Conservation (phyloP, 768 basidiomycete genomes). For the Boletellus ananiceps region DNA sequence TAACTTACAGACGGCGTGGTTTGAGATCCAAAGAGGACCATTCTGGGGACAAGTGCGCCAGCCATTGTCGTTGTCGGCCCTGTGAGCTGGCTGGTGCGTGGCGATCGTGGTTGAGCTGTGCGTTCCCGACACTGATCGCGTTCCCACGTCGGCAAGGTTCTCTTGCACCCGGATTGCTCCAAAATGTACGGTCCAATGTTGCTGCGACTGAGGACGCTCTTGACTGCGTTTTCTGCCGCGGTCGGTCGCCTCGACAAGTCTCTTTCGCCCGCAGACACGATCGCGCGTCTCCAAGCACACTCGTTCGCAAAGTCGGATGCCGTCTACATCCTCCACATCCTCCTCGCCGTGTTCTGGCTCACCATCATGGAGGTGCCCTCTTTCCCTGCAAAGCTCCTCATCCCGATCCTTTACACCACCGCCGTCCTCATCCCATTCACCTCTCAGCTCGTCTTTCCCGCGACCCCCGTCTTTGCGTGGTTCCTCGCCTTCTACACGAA, state of each 20-base stretch:
- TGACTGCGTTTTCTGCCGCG: conserved; percentile 53
- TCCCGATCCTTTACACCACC: conserved; percentile 65
- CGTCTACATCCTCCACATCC: conserved; percentile 60
- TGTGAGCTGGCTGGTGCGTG: background rate
- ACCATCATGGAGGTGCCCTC: conserved; percentile 63
- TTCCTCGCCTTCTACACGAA: conserved; percentile 84
- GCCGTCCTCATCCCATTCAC: conserved; percentile 81
- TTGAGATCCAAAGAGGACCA: too few relatives aligned
- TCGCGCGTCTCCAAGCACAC: conserved; percentile 55
- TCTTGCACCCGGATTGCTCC: background rate
- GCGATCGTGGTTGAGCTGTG: background rate
- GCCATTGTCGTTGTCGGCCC: too few relatives aligned
- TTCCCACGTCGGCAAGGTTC: background rate
- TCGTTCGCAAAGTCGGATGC: conserved; percentile 52
- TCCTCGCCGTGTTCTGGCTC: conserved; percentile 67
- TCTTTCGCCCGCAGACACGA: conserved; percentile 62
- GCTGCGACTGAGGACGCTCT: conserved; percentile 16
- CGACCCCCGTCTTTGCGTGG: conserved; percentile 82
- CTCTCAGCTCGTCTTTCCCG: conserved; percentile 86
- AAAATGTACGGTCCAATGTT: conserved; percentile 2
- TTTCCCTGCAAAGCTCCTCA: conserved; percentile 70
- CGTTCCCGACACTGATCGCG: too few relatives aligned
- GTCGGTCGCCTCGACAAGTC: conserved; percentile 72
- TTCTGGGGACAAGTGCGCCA: too few relatives aligned
- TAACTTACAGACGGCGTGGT: too few relatives aligned